Evolutionary conservation across 345 rosid genomes (phyloP).

Genomic region (Eucalyptus sideroxylon): DNA sequence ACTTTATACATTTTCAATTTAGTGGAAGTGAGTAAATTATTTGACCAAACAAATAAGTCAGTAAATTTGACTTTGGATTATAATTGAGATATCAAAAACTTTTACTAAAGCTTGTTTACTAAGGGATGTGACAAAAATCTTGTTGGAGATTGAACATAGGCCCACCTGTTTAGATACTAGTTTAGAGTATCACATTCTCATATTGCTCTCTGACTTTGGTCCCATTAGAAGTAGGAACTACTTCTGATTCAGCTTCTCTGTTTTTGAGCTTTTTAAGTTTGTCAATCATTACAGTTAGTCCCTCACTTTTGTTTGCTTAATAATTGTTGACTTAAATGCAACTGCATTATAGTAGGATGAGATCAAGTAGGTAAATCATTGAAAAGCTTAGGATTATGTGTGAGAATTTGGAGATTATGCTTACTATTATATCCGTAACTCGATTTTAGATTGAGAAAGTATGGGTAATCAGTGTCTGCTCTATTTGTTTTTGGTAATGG

Average conservation of each 20-base stretch:
- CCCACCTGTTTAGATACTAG: neutral
- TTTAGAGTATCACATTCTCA: neutral
- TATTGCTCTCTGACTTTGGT: neutral
- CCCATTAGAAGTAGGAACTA: neutral
- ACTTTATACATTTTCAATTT: neutral
- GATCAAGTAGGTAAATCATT: neutral
- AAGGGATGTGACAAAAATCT: neutral
- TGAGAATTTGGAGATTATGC: neutral
- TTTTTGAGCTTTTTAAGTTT: neutral
- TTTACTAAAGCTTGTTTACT: neutral
- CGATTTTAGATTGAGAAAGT: neutral
- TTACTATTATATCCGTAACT: neutral
- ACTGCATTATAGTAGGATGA: neutral
- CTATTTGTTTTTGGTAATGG: neutral
- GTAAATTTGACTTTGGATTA: neutral
- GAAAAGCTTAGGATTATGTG: neutral
- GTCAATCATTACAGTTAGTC: neutral
- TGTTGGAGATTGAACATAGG: neutral
- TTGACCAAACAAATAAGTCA: neutral
- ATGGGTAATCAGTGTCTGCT: neutral
- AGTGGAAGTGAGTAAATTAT: neutral
- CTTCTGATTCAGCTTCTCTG: neutral
- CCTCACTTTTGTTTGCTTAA: neutral
- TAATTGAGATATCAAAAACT: neutral
- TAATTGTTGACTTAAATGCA: neutral